phyloP scores from a whole-genome alignment of 2,329 filamentous ascomycete genomes.

The Beauveria caledonica region DNA sequence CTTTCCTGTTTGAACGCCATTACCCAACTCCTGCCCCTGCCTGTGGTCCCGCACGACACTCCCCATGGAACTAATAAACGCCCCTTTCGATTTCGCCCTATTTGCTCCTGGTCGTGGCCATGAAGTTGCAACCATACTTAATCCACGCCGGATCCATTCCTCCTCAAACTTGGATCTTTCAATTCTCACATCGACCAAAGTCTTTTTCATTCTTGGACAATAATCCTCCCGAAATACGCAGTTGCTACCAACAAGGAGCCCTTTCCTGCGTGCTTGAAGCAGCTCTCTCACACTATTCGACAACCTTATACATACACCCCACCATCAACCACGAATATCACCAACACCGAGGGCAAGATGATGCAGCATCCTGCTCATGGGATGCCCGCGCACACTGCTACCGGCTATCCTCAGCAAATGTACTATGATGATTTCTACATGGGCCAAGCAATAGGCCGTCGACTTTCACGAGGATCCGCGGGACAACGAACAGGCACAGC shows the following conservation, averaged over 20 bases:
- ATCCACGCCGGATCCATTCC: conserved; percentile 4
- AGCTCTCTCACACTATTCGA: neutral
- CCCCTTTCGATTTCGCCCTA: conserved; percentile 11
- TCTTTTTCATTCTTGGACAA: neutral
- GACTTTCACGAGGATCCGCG: conserved; percentile 41
- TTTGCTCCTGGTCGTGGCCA: conserved; percentile 9
- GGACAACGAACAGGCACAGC: conserved; percentile 40
- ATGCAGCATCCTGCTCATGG: conserved; percentile 12
- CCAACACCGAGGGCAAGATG: conserved; percentile 4
- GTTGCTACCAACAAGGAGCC: neutral
- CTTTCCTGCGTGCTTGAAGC: neutral
- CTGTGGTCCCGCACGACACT: conserved; percentile 4
- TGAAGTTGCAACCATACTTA: conserved; percentile 11
- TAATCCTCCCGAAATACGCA: neutral
- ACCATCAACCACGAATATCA: conserved; percentile 1
- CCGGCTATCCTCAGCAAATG: conserved; percentile 22
- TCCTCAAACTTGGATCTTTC: neutral
- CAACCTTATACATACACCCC: conserved; percentile 3
- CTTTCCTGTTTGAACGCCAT: conserved; percentile 7
- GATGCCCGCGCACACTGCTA: conserved; percentile 7
- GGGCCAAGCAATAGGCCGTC: conserved; percentile 41
- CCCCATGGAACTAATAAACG: conserved; percentile 6
- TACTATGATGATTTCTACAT: conserved; percentile 43
- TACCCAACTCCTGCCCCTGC: neutral
- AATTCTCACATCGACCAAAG: neutral